phyloP scores from a whole-genome alignment of 148 eudicot genomes.

The Rhododendron williamsianum region DNA sequence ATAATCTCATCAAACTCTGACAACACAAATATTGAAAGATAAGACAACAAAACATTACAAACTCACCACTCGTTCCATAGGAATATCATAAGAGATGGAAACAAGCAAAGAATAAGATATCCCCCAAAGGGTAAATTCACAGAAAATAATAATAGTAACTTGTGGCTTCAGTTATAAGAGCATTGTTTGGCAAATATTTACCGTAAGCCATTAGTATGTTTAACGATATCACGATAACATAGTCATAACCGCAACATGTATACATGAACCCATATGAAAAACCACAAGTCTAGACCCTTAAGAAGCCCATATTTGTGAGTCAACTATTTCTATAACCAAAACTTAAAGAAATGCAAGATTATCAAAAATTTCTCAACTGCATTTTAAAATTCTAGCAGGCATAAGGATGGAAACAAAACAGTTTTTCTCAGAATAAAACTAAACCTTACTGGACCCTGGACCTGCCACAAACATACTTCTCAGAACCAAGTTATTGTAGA shows the following conservation, averaged over 20 bases:
- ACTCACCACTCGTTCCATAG: background rate
- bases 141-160: background rate
- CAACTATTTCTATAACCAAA: background rate
- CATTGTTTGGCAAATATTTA: background rate
- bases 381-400: background rate
- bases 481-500: background rate
- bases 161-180: background rate
- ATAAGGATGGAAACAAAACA: background rate
- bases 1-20: background rate
- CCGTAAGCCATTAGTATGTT: background rate
- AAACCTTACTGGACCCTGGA: background rate
- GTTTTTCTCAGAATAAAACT: background rate
- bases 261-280: background rate
- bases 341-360: background rate
- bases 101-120: background rate
- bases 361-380: background rate
- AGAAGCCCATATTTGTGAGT: background rate
- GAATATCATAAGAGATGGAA: background rate
- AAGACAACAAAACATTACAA: background rate
- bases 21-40: background rate
- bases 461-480: background rate
- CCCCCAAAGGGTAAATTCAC: background rate
- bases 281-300: background rate
- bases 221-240: background rate
- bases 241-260: background rate